These are phyloP conservation scores for Aspergillus sp. DNA, from an alignment of 2,329 filamentous ascomycete species.

Conservation along the genomic window DNA sequence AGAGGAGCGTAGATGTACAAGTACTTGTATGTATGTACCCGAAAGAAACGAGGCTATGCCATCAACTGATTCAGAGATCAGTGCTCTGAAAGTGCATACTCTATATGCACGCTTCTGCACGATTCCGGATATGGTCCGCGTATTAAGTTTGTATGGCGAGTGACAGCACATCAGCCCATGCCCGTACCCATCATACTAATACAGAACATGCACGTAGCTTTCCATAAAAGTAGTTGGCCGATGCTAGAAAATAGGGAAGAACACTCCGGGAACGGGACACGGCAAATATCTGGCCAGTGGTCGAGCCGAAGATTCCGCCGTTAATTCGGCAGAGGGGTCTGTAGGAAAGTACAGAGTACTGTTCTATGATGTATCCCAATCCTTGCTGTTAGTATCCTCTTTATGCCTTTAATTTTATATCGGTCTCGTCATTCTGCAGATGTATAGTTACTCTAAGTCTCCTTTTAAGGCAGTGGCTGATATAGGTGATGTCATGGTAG, in stretches of 20 bases:
- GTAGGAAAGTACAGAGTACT: no score
- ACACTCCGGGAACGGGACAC: neutral
- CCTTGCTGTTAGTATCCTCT: no score
- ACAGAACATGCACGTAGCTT: no score
- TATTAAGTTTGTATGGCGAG: neutral
- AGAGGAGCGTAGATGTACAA: neutral
- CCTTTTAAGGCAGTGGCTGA: neutral
- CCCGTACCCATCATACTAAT: no score
- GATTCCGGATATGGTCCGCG: neutral
- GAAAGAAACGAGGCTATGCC: neutral
- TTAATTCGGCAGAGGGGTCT: neutral
- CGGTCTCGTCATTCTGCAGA: no score
- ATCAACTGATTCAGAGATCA: neutral
- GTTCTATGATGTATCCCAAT: no score
- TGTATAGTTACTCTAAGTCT: neutral
- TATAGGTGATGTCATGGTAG: neutral
- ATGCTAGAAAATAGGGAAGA: neutral
- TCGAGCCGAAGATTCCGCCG: neutral
- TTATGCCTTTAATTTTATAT: no score
- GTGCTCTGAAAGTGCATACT: neutral
- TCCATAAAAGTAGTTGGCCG: neutral
- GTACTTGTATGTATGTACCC: no score
- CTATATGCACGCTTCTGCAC: neutral
- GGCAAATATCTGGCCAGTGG: neutral
- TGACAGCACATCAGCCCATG: neutral